These are phyloP conservation scores for Aspergillus tanneri DNA, from an alignment of 2,329 filamentous ascomycete genomes.

Conservation along the genomic window DNA sequence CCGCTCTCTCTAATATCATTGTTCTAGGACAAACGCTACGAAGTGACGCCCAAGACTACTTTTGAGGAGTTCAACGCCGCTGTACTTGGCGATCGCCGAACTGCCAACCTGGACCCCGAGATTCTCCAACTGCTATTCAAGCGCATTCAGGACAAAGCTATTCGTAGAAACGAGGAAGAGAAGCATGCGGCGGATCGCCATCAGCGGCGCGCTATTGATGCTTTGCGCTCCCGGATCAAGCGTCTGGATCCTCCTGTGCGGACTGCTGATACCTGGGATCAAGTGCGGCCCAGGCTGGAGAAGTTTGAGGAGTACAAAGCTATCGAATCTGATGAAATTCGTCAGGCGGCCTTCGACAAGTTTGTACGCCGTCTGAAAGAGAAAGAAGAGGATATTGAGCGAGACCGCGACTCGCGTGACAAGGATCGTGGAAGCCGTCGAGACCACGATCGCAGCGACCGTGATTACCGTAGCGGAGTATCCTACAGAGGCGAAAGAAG, in stretches of 20 bases:
- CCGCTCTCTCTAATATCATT: slow-evolving; percentile 39
- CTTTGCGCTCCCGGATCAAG: slow-evolving; percentile 81
- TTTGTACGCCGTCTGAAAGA: slow-evolving; percentile 86
- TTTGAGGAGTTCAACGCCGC: slow-evolving; percentile 83
- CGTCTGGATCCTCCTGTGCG: slow-evolving; percentile 82
- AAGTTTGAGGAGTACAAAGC: slow-evolving; percentile 81
- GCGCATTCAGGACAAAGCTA: slow-evolving; percentile 81
- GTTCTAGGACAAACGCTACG: slow-evolving; percentile 79
- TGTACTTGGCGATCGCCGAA: slow-evolving; percentile 82
- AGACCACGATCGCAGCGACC: slow-evolving; percentile 55
- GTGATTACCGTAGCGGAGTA: slow-evolving; percentile 53
- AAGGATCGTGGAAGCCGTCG: slow-evolving; percentile 50
- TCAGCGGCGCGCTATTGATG: slow-evolving; percentile 80
- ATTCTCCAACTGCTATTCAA: slow-evolving; percentile 79
- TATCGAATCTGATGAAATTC: slow-evolving; percentile 77
- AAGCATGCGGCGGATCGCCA: slow-evolving; percentile 78
- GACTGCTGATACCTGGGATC: slow-evolving; percentile 80
- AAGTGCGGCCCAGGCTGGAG: slow-evolving; percentile 75
- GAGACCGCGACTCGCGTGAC: slow-evolving; percentile 52
- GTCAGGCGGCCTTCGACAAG: slow-evolving; percentile 85
- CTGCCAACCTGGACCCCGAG: slow-evolving; percentile 80
- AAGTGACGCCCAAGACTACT: slow-evolving; percentile 80
- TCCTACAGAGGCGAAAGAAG: slow-evolving; percentile 39
- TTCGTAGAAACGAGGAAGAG: slow-evolving; percentile 79
- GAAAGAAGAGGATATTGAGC: slow-evolving; percentile 78